Base-by-base conservation (phyloP, 345 rosid genomes). In the Dipteronia sinensis region DNA sequence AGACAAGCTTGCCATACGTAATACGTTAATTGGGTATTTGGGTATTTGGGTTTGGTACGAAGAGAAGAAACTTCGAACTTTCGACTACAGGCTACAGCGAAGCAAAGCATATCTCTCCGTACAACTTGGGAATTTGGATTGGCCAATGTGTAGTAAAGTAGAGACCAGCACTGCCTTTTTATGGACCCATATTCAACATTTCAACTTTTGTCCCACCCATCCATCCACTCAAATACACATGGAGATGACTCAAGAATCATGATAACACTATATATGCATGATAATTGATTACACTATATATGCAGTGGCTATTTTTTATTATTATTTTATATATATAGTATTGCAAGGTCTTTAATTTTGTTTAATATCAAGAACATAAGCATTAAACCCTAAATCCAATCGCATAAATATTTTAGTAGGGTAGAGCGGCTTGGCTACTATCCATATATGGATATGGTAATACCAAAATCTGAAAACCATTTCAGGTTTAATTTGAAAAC, bases 51-150 rank as follows among this genome's bases (percentile, higher is more conserved):
- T 38, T 62, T 62, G 56, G 38, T 22, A 62, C 34, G 23, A 15
- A 12, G 38, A 44, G 68, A 63, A 74, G 55, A 19, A 63, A 5
- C 76, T 74, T 63, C 38, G 76, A 73, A 73, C 11, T 10, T 73
- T 40, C 38, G 7, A 53, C 16, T 53, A 55, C 67, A 38, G 15
- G n/a, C n/a, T n/a, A n/a, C n/a, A n/a, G n/a, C n/a, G n/a, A n/a
- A n/a, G n/a, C n/a, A 15, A 72, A 56, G 65, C 67, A 59, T 61
- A 27, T 61, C 65, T 34, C 29, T 20, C 51, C 51, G 51, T 46
- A 15, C 61, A 55, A 55, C 61, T 55, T 55, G 61, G n/a, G n/a
- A n/a, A n/a, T n/a, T n/a, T n/a, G n/a, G 4, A 38, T 3, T 19
- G 75, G 65, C 53, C 49, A 55, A 27, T 27, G 16, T 19, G 65